Evolutionary conservation across 192 early-diverging fungal species (phyloP), one percentile per base, ranked within the genome.

Genomic region (Jimgerdemannia flammicorona): DNA sequence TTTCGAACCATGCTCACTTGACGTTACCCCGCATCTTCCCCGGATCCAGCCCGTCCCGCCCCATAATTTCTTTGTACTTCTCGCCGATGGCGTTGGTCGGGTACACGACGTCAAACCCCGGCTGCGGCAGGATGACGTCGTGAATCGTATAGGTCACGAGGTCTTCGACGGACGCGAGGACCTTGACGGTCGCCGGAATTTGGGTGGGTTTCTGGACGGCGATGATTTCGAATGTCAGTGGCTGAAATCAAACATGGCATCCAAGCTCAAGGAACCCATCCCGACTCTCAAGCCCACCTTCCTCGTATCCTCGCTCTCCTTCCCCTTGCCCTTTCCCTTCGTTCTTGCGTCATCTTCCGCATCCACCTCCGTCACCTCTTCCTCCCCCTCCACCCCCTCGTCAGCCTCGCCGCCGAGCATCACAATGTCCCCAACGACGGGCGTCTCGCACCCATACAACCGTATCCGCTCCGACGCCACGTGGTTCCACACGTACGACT

Each of bases 401-500:
- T 72, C 69, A 19, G 70, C 74, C 9, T 73, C 77, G n/a, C 66
- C 70, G 40, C 81, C 80, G 7, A 80, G 78, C 65, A 87, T 72
- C 0, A 97, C 95, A 67, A 99, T 73, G 81, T 99, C 98, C 69
- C 98, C 98, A 1, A 93, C 80, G 18, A 97, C 89, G 2, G 92
- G 84, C 0, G 81, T 84, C 4, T 71, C 77, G 14, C 79, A 66
- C 39, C 96, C 97, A 78, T 88, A 95, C 67, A 85, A 40, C 1
- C 81, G 77, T 43, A 96, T 77, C 29, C 97, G 87, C 75, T 92
- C 89, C 66, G 91, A 90, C 10, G 90, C 95, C 39, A 93, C 90
- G 63, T 87, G 70, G 82, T 99, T 99, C 97, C 97, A 99, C 18
- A 99, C 81, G 69, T 86, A 93, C 20, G 95, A 96, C 85, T 99